Evolutionary conservation across 305 asterid species (phyloP), one percentile per base, ranked within the genome.

Genomic region (Vinca major): DNA sequence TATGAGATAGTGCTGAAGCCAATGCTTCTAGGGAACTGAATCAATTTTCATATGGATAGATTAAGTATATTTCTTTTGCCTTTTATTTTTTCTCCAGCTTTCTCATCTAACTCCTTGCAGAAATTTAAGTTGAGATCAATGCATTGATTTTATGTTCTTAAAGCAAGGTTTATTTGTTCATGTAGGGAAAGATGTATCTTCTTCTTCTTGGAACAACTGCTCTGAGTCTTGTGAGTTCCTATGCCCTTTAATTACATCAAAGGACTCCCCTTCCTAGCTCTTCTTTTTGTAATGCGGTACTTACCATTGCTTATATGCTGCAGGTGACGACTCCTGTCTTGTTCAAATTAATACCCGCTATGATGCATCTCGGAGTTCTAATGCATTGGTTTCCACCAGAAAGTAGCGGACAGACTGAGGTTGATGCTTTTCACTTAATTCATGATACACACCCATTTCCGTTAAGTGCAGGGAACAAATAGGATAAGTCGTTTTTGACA

Each of bases 151-250:
- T 45, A 43, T 26, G 61, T 45, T 40, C 51, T 69, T 63, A 64
- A 45, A 61, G 36, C 17, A 56, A 72, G 53, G 43, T 62, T 77
- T 44, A 43, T 39, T 63, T 65, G 66, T 77, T 43, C 62, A 39
- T 80, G 68, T 71, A 91, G 97, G 99, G 99, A 16, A 93, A 91
- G 76, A 86, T 91, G 89, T 93, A 93, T 73, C 88, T 93, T 62
- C 99, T 91, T 63, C 99, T 93, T 72, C 94, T 93, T 47, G 99
- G 99, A 65, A 93, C 97, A 72, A 93, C 97, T 45, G 99, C 99
- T 13, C 84, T 93, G 52, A 93, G 97, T 78, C 97, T 93, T 26
- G 99, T 93, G 77, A 85, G 92, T 75, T 74, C 71, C 66, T 62
- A 21, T 51, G 37, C 67, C 37, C 48, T 44, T 45, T 50, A 56